Base-by-base conservation (phyloP, 345 rosid species). In the Cardiospermum halicacabum region DNA sequence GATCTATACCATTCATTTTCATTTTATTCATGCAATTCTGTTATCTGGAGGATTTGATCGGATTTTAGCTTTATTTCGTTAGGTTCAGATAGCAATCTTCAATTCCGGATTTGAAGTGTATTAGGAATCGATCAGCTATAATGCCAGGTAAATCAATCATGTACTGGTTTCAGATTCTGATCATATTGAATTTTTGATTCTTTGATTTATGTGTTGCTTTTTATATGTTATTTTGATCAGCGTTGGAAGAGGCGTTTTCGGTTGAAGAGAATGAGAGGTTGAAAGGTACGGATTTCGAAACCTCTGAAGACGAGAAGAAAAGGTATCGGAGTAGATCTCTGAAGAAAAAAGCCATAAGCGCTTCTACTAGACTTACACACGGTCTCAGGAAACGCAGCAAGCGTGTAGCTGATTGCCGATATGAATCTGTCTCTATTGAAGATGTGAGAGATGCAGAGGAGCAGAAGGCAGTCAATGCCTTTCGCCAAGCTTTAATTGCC, bases 361-460 rank as follows among this genome's bases (percentile, higher is more conserved):
- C 97, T 36, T 88, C 98, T 0, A 79, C 81, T 7, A 86, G 73
- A 76, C 58, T 88, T 21, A 81, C 96, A 0, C 91, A 90, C 48
- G 78, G 82, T 28, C 73, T 90, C 0, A 84, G 84, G 74, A 93
- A 86, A 82, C 83, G 94, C 8, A 78, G 88, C 60, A 82, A 71
- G 73, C 87, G 91, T 13, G 85, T 86, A 10, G 68, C 88, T 1
- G 88, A 75, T 66, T 82, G 86, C 67, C 74, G 80, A 30, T 82
- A 66, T 3, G 66, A 84, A 0, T 73, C 77, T 53, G 67, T 90
- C 64, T 81, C 89, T 19, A 79, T 90, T 10, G 86, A 90, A 57
- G 98, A 93, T 72, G 82, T 86, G 16, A 76, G 97, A 30, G 97
- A 93, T 53, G 89, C 86, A 0, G 73, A 86, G 75, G 97, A 93